Percentiles rank a stretch among this genome's conserved stretches.
These are phyloP conservation scores for Solanum hybrid DNA, from an alignment of 305 asterid genomes.

Conservation along the genomic window DNA sequence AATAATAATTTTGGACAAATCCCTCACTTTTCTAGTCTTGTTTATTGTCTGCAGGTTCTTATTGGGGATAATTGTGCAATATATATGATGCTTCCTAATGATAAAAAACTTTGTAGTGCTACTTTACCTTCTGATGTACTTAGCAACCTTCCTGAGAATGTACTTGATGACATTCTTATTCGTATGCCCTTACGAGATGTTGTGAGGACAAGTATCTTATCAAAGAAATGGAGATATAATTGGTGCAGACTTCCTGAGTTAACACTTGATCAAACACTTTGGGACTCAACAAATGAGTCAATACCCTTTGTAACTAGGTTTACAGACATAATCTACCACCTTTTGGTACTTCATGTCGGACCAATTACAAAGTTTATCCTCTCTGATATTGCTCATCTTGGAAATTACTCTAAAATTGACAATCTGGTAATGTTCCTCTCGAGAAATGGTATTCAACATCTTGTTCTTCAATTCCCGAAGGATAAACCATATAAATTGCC, in stretches of 20 bases:
- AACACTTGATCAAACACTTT: not conserved
- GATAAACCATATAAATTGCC: not conserved
- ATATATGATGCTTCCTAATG: not conserved
- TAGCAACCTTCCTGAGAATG: not conserved
- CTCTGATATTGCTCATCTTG: not conserved
- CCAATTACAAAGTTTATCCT: constrained; percentile 9
- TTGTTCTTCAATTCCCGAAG: not conserved
- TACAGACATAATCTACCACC: not conserved
- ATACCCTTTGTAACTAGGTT: not conserved
- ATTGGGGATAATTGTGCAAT: not conserved
- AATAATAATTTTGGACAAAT: no score
- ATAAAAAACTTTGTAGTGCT: not conserved
- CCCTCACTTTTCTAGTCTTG: not conserved
- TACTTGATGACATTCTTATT: not conserved
- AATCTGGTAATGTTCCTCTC: not conserved
- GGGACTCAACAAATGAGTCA: not conserved
- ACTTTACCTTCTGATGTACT: not conserved
- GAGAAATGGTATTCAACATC: constrained; percentile 2
- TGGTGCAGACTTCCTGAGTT: not conserved
- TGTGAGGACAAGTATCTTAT: not conserved
- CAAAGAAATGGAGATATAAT: not conserved
- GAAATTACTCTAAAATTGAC: constrained; percentile 4
- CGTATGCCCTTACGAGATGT: not conserved
- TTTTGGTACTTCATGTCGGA: constrained; percentile 3
- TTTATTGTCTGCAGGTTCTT: not conserved